phyloP scores from a whole-genome alignment of 306 rosid species.

The Trifolium repens region DNA sequence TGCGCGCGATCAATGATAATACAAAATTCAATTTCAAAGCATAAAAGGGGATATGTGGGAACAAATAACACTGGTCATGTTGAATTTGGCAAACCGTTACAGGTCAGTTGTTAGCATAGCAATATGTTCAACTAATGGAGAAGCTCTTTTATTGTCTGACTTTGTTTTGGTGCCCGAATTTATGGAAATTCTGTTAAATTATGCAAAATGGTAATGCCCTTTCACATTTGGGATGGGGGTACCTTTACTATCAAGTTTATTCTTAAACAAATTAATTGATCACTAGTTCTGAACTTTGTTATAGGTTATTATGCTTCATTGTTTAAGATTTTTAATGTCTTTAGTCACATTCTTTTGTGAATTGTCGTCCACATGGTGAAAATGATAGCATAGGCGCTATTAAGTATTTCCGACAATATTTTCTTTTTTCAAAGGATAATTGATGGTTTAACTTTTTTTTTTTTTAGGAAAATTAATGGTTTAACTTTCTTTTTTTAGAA shows the following conservation, averaged over 20 bases:
- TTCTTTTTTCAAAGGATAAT: too few relatives aligned
- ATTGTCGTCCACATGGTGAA: not conserved
- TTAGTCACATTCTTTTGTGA: constrained; percentile 14
- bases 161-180: constrained; percentile 16
- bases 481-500: too few relatives aligned
- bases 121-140: not conserved
- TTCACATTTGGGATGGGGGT: constrained; percentile 18
- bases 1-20: too few relatives aligned
- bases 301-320: constrained; percentile 1
- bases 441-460: too few relatives aligned
- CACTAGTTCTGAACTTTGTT: not conserved
- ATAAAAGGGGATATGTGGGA: too few relatives aligned
- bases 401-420: constrained; percentile 3
- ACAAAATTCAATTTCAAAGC: too few relatives aligned
- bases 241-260: not conserved
- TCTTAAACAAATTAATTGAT: constrained; percentile 8
- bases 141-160: not conserved
- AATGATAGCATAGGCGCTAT: not conserved
- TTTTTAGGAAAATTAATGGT: too few relatives aligned
- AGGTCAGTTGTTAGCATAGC: not conserved
- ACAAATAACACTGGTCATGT: too few relatives aligned
- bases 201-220: constrained; percentile 24
- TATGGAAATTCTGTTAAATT: constrained; percentile 5
- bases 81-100: not conserved
- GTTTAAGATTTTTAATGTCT: constrained; percentile 7